Evolutionary conservation across 176 grass and related monocot genomes (phyloP), one percentile per base, ranked within the genome.

Genomic region (Phyllostachys edulis): DNA sequence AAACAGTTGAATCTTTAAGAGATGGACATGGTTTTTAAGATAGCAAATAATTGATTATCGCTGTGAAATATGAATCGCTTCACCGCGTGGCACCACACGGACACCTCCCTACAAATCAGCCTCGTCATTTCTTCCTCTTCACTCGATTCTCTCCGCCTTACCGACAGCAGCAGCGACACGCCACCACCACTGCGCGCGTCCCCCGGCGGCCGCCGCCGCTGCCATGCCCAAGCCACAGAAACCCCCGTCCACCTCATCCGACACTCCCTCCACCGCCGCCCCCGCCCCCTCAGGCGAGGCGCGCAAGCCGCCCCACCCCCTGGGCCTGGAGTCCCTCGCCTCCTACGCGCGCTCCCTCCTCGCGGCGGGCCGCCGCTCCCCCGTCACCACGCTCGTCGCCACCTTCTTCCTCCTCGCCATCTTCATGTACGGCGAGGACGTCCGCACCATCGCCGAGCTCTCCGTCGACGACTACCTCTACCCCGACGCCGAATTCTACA

Each of bases 351-450:
- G 79, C 16, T 16, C 80, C n/a, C 29, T 87, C 39, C 62, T 87
- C 67, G n/a, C 88, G 9, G 80, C 74, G 1, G 80, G 16, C 17
- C 89, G 89, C 13, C 84, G 84, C 40, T 83, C 80, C 49, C 84
- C 89, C 8, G 61, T 90, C 16, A 15, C 89, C 80, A 84, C 89
- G 21, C 85, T 94, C 36, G 90, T 70, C 21, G 78, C 29, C 52
- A 85, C 87, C 69, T 85, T 94, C 81, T 65, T 87, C 81, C 75
- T 94, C 7, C 83, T 94, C 37, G 87, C 89, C 6, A 60, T 94
- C 77, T 34, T 85, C 77, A 85, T 94, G 80, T 94, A 94, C 73
- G 87, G 92, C 50, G 92, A 94, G 74, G 92, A 94, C 87, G 83
- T 74, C 12, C 78, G 79, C 63, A 85, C 90, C 75, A 63, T 94